Conservation (phyloP, 225 moss, liverwort and hornwort genomes). For the Pseudisothecium myosuroides region DNA sequence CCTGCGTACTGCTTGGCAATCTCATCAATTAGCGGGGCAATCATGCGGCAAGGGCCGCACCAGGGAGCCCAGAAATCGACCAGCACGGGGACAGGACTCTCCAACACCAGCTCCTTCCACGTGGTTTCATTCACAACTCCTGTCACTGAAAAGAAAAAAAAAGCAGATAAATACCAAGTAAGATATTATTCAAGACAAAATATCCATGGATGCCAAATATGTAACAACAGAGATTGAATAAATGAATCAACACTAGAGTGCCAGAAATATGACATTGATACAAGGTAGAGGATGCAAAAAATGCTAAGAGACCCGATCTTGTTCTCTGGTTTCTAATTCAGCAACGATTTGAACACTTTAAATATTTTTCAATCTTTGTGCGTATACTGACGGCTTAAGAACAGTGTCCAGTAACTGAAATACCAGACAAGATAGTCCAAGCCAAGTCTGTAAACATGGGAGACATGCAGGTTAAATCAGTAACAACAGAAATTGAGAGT, state of each 20-base stretch:
- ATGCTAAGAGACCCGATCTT: background rate
- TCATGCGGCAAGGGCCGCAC: conserved; percentile 98
- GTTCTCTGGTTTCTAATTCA: background rate
- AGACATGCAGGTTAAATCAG: background rate
- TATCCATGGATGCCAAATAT: background rate
- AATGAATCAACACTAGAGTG: background rate
- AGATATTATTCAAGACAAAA: background rate
- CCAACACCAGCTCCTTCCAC: conserved; percentile 60
- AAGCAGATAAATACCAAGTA: background rate
- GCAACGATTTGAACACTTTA: no score
- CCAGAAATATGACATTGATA: background rate
- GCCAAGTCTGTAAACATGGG: background rate
- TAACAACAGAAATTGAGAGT: background rate
- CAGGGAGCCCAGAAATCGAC: conserved; percentile 98
- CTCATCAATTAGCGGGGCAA: conserved; percentile 79
- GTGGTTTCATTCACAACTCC: conserved; percentile 57
- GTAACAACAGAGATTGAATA: background rate
- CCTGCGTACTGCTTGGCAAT: conserved; percentile 74
- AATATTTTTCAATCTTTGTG: no score
- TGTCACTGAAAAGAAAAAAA: conserved; percentile 14
- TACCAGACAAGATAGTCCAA: background rate
- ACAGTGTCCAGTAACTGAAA: background rate
- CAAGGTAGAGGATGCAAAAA: background rate
- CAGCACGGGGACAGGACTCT: conserved; percentile 63
- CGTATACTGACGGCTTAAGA: background rate